These are phyloP conservation scores for Pseudocercospora cruenta DNA, from an alignment of 2,329 filamentous ascomycete genomes.

Conservation along the genomic window DNA sequence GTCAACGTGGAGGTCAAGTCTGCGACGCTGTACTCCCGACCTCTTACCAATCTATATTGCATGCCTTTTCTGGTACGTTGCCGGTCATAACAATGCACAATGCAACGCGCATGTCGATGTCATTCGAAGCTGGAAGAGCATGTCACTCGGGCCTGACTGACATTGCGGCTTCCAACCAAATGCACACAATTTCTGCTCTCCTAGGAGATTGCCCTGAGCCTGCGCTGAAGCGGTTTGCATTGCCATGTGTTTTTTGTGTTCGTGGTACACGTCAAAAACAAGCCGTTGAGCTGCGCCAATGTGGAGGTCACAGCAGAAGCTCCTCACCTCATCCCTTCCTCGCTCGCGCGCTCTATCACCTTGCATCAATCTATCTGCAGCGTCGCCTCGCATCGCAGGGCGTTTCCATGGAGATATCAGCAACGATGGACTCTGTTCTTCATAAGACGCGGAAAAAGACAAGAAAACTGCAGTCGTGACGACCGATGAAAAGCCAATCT, in stretches of 20 bases:
- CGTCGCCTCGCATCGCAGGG: neutral
- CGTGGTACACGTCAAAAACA: neutral
- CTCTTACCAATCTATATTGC: neutral
- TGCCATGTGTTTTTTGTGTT: neutral
- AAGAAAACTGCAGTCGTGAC: neutral
- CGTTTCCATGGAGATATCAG: too few relatives aligned
- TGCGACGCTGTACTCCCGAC: neutral
- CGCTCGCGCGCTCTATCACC: neutral
- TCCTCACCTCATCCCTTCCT: neutral
- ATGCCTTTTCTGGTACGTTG: neutral
- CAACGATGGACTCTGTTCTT: neutral
- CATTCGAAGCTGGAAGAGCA: neutral
- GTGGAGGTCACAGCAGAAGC: neutral
- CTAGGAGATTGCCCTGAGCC: too few relatives aligned
- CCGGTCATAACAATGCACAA: neutral
- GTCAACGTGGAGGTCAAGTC: neutral
- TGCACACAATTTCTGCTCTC: too few relatives aligned
- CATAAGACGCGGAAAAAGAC: neutral
- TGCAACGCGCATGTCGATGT: neutral
- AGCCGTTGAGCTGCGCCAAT: neutral
- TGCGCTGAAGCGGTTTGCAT: neutral
- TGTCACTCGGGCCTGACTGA: neutral
- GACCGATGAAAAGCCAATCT: neutral
- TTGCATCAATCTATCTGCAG: neutral
- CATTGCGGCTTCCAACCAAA: neutral